Evolutionary conservation across 2,329 filamentous ascomycete genomes (phyloP).

Genomic region (Neofusicoccum sp.): DNA sequence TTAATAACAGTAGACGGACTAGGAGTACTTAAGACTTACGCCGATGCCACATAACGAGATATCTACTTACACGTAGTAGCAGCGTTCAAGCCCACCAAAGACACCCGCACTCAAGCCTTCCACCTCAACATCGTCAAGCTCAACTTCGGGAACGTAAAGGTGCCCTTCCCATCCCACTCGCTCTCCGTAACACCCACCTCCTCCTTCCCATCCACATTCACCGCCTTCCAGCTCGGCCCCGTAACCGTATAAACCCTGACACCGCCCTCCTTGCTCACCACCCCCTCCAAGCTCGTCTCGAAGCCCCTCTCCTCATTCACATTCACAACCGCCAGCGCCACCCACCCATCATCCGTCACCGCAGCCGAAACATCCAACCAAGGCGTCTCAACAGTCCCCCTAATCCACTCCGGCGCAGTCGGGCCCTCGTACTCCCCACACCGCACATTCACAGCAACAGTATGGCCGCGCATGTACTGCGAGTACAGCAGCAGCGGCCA

Average conservation of each 20-base stretch:
- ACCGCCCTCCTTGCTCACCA: slow-evolving; percentile 41
- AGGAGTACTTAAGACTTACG: not conserved
- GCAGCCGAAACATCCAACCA: slow-evolving; percentile 68
- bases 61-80: not conserved
- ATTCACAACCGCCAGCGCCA: slow-evolving; percentile 72
- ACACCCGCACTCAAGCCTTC: slow-evolving; percentile 34
- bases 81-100: not conserved
- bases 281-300: slow-evolving; percentile 59
- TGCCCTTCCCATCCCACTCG: slow-evolving; percentile 62
- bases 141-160: slow-evolving; percentile 66
- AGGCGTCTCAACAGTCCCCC: slow-evolving; percentile 64
- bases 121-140: slow-evolving; percentile 67
- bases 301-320: slow-evolving; percentile 60
- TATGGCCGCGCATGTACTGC: slow-evolving; percentile 71
- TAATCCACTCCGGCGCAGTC: slow-evolving; percentile 65
- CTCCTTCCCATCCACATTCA: slow-evolving; percentile 63
- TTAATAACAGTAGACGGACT: too few species aligned
- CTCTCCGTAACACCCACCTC: slow-evolving; percentile 61
- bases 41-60: not conserved
- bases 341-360: slow-evolving; percentile 57
- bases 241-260: slow-evolving; percentile 64
- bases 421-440: slow-evolving; percentile 63
- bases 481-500: slow-evolving; percentile 70
- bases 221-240: slow-evolving; percentile 55
- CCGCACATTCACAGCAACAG: slow-evolving; percentile 64